Conservation (phyloP, 2,329 filamentous ascomycete species). For the Emergomyces africanus region DNA sequence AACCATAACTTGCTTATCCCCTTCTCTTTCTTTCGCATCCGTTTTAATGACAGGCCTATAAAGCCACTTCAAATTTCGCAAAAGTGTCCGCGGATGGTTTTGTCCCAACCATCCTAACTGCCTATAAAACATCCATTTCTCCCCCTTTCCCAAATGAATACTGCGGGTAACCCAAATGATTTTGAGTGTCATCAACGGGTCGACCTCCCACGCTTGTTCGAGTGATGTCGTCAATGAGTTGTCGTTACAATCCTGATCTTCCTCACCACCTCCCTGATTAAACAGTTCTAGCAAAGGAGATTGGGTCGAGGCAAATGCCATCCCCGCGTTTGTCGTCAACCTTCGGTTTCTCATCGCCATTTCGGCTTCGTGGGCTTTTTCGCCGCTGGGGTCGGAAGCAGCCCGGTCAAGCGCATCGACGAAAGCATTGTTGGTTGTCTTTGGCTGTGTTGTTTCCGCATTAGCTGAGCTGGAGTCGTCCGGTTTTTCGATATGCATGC, state of each 20-base stretch:
- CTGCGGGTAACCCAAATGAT: slow-evolving; percentile 49
- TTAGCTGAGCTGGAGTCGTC: slow-evolving; percentile 20
- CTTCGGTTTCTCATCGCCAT: background rate
- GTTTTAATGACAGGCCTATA: slow-evolving; percentile 45
- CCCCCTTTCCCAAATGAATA: slow-evolving; percentile 48
- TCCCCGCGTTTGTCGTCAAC: background rate
- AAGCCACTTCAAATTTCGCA: slow-evolving; percentile 43
- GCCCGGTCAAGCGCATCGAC: background rate
- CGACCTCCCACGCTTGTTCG: slow-evolving; percentile 37
- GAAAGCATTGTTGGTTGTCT: background rate
- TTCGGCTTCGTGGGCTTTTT: background rate
- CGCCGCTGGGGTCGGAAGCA: background rate
- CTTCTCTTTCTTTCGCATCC: slow-evolving; percentile 32
- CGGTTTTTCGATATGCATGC: slow-evolving; percentile 41
- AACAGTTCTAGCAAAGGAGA: slow-evolving; percentile 43
- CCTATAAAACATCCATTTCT: slow-evolving; percentile 37
- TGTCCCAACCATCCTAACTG: slow-evolving; percentile 44
- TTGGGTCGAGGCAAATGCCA: slow-evolving; percentile 30
- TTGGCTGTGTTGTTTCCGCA: background rate
- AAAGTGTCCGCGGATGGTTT: slow-evolving; percentile 42
- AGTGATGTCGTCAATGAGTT: slow-evolving; percentile 30
- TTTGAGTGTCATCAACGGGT: slow-evolving; percentile 40
- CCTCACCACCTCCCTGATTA: slow-evolving; percentile 23
- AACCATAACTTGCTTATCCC: slow-evolving; percentile 24
- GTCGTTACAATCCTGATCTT: slow-evolving; percentile 20